Evolutionary conservation across 2,329 filamentous ascomycete genomes (phyloP).

Genomic region (Fusarium sp.): DNA sequence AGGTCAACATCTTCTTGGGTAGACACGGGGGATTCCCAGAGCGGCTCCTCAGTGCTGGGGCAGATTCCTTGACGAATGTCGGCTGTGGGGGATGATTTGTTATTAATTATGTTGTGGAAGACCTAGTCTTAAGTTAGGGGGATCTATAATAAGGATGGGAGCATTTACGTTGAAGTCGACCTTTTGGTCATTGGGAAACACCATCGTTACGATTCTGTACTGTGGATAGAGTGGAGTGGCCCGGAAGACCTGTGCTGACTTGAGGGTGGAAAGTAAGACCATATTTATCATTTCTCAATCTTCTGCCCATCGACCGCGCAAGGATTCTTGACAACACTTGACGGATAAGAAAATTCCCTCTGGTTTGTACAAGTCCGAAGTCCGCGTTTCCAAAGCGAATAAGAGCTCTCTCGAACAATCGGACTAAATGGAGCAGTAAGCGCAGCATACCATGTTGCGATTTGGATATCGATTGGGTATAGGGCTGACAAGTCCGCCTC

Average conservation of each 20-base stretch:
- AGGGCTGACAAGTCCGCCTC: not conserved
- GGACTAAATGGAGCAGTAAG: not conserved
- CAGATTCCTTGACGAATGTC: conserved; percentile 41
- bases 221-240: accelerated
- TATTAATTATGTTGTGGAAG: conserved; percentile 50
- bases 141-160: not conserved
- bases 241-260: accelerated
- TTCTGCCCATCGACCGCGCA: not conserved
- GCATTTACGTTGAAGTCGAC: not conserved
- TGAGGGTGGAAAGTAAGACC: no score
- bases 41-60: conserved; percentile 48
- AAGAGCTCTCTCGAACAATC: not conserved
- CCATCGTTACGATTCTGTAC: not conserved
- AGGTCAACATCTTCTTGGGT: conserved; percentile 46
- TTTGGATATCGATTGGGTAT: not conserved
- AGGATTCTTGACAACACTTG: not conserved
- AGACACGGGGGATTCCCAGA: conserved; percentile 48
- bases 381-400: not conserved
- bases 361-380: not conserved
- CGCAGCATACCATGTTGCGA: not conserved
- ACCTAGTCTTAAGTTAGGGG: not conserved
- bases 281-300: not conserved
- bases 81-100: conserved; percentile 33
- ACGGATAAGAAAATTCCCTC: not conserved
- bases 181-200: not conserved